A percentile compares a stretch with the other conserved stretches of the same genome.
Evolutionary conservation across 768 basidiomycete species (phyloP).

Genomic region (Lentinula sp.): DNA sequence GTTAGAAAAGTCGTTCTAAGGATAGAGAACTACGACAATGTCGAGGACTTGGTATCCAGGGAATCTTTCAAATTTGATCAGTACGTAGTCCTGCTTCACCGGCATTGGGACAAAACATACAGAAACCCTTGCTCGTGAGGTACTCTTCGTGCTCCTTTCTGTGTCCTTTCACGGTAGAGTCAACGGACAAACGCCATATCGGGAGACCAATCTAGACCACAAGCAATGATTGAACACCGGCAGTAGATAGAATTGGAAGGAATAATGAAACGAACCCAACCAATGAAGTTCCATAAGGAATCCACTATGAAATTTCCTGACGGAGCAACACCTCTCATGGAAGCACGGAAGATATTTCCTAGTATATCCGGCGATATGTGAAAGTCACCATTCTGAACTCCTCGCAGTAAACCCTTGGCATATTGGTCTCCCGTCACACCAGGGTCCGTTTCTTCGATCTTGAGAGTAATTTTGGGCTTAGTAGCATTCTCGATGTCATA

Average conservation of each 20-base stretch:
- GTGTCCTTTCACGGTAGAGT: slow-evolving; percentile 41
- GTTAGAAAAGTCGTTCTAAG: neutral
- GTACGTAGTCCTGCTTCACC: neutral
- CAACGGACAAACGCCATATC: slow-evolving; percentile 46
- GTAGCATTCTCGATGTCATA: slow-evolving; percentile 42
- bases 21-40: neutral
- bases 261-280: slow-evolving; percentile 31
- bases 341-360: slow-evolving; percentile 60
- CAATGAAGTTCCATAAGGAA: slow-evolving; percentile 35
- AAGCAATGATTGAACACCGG: neutral
- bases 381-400: slow-evolving; percentile 63
- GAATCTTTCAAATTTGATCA: neutral
- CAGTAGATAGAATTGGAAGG: neutral
- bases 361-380: slow-evolving; percentile 75
- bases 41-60: neutral
- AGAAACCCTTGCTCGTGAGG: slow-evolving; percentile 36
- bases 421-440: neutral
- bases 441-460: slow-evolving; percentile 59
- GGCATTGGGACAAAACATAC: slow-evolving; percentile 1
- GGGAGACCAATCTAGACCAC: slow-evolving; percentile 44
- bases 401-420: slow-evolving; percentile 24
- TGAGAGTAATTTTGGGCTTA: slow-evolving; percentile 72
- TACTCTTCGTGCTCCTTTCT: slow-evolving; percentile 41
- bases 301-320: slow-evolving; percentile 57
- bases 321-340: slow-evolving; percentile 59